These are phyloP conservation scores for Claviceps paspali DNA, from an alignment of 2,329 filamentous ascomycete genomes.

Conservation along the genomic window DNA sequence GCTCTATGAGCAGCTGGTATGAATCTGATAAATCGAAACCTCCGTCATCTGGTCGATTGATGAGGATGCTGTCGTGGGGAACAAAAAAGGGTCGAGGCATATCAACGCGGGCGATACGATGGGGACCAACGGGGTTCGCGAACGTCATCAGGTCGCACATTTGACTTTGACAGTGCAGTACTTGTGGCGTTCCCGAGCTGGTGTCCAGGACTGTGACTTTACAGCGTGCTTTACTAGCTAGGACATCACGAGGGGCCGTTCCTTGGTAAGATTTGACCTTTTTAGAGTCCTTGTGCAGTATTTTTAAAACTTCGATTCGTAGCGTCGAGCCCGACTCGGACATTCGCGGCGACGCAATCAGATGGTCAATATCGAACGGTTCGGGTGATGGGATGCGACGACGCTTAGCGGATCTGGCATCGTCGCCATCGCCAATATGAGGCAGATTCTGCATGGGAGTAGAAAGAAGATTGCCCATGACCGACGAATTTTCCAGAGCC, in stretches of 20 bases:
- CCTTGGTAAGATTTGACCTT: slow-evolving; percentile 17
- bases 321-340: slow-evolving; percentile 25
- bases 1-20: slow-evolving; percentile 35
- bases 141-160: slow-evolving; percentile 36
- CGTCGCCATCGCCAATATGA: slow-evolving; percentile 19
- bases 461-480: slow-evolving; percentile 30
- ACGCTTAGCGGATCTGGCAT: slow-evolving; percentile 30
- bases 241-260: slow-evolving; percentile 15
- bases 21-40: slow-evolving; percentile 32
- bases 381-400: slow-evolving; percentile 30
- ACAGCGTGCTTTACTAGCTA: slow-evolving; percentile 21
- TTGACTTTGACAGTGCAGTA: slow-evolving; percentile 39
- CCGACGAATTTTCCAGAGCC: slow-evolving; percentile 21
- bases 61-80: slow-evolving; percentile 33
- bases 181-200: slow-evolving; percentile 20
- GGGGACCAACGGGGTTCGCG: slow-evolving; percentile 29
- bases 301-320: slow-evolving; percentile 37
- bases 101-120: slow-evolving; percentile 32
- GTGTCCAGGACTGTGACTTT: slow-evolving; percentile 22
- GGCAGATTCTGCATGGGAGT: slow-evolving; percentile 20
- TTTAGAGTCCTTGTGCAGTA: slow-evolving; percentile 33
- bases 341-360: slow-evolving; percentile 16
- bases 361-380: slow-evolving; percentile 16
- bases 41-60: slow-evolving; percentile 31
- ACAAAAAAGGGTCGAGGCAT: slow-evolving; percentile 34